A percentile compares a stretch with the other conserved stretches of the same genome.
Conservation (phyloP, 768 basidiomycete species). For the Termitomyces sp. region DNA sequence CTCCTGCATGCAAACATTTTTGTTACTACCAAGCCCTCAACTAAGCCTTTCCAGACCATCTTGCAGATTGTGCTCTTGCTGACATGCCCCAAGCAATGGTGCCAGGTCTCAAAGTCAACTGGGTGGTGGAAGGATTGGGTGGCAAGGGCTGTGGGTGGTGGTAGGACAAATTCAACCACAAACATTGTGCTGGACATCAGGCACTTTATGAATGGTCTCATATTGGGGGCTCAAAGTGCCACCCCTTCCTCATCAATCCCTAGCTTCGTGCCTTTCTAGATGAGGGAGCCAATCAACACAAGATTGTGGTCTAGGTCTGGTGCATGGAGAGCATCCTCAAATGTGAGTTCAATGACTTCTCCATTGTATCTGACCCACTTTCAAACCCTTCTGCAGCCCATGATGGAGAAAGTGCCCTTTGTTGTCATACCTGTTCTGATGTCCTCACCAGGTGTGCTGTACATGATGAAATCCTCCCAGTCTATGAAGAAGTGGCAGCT, state of each 20-base stretch:
- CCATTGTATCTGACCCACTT: not conserved
- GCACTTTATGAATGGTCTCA: not conserved
- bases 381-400: not conserved
- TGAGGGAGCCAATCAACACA: not conserved
- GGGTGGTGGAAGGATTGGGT: not conserved
- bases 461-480: not conserved
- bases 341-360: not conserved
- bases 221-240: too few species aligned
- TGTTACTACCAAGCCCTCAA: not conserved
- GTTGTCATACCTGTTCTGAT: too few species aligned
- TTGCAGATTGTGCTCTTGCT: not conserved
- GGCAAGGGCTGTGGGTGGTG: not conserved
- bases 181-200: not conserved
- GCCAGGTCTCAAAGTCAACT: not conserved
- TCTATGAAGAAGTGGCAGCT: not conserved
- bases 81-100: not conserved
- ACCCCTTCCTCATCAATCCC: too few species aligned
- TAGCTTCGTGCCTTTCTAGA: too few species aligned
- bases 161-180: not conserved
- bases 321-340: not conserved
- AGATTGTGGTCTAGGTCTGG: not conserved
- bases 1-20: not conserved
- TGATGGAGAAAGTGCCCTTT: too few species aligned
- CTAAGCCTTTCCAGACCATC: not conserved
- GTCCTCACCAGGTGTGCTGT: too few species aligned